Conservation (phyloP, 2,329 filamentous ascomycete species). For the Alternaria postmessia region DNA sequence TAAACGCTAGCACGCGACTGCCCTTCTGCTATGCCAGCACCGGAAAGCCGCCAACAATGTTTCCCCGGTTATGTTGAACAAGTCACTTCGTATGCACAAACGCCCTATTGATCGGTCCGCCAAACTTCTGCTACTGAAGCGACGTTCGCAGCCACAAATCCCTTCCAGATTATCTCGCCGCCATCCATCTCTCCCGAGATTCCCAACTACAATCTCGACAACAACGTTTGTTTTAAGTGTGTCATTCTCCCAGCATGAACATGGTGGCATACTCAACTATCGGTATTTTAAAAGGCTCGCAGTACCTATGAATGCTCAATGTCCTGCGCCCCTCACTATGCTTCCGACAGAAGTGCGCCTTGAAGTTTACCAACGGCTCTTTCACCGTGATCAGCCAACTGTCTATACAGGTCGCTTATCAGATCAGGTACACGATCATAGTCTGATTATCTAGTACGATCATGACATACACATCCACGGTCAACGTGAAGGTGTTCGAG, state of each 20-base stretch:
- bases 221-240: background rate
- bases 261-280: background rate
- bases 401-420: background rate
- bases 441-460: background rate
- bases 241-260: background rate
- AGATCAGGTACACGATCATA: background rate
- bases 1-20: background rate
- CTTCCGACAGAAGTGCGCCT: background rate
- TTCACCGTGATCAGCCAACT: background rate
- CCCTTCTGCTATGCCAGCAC: background rate
- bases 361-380: background rate
- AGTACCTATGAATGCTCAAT: background rate
- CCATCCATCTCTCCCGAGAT: background rate
- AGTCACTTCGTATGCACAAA: background rate
- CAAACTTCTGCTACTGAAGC: background rate
- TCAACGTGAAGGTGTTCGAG: background rate
- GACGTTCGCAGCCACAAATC: background rate
- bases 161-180: background rate
- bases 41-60: background rate
- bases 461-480: background rate
- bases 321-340: background rate
- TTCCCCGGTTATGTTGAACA: background rate
- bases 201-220: background rate
- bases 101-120: background rate
- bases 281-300: background rate